A percentile compares a stretch with the other conserved stretches of the same genome.
phyloP scores from a whole-genome alignment of 805 yeast genomes.

The Saccharomycopsis sp. region DNA sequence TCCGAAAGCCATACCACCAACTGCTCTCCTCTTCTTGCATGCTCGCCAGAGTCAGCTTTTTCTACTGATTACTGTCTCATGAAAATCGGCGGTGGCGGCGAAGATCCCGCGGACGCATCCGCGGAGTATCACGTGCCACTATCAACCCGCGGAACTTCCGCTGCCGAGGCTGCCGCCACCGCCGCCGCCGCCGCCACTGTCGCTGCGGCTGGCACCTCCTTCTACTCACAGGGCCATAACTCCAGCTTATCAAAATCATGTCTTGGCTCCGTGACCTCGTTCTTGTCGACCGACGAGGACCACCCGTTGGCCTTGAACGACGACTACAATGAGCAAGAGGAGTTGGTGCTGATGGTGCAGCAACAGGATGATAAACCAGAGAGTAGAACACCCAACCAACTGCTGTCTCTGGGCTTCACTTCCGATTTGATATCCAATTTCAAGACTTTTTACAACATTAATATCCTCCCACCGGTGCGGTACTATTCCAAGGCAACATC shows the following conservation, averaged over 20 bases:
- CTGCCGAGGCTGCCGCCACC: too few species aligned
- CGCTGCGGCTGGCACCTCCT: constrained; percentile 5
- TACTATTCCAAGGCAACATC: background rate
- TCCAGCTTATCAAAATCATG: constrained; percentile 7
- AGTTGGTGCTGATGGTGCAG: background rate
- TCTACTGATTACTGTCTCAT: constrained; percentile 1
- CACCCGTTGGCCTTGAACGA: constrained; percentile 11
- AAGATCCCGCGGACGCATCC: too few species aligned
- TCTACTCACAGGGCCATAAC: background rate
- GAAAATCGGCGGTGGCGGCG: too few species aligned
- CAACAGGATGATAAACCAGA: background rate
- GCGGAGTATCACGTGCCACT: too few species aligned
- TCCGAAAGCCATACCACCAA: background rate
- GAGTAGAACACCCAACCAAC: too few species aligned
- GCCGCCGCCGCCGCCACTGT: too few species aligned
- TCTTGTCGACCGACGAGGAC: constrained; percentile 9
- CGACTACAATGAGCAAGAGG: background rate
- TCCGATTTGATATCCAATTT: background rate
- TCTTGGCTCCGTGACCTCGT: constrained; percentile 11
- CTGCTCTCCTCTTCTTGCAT: constrained; percentile 11
- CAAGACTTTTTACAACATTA: background rate
- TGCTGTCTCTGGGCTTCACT: background rate
- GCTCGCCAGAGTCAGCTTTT: constrained; percentile 17
- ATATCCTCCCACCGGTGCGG: background rate
- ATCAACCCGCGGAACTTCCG: too few species aligned